Evolutionary conservation across 331 rosid genomes (phyloP).

Genomic region (Malus hybrid): DNA sequence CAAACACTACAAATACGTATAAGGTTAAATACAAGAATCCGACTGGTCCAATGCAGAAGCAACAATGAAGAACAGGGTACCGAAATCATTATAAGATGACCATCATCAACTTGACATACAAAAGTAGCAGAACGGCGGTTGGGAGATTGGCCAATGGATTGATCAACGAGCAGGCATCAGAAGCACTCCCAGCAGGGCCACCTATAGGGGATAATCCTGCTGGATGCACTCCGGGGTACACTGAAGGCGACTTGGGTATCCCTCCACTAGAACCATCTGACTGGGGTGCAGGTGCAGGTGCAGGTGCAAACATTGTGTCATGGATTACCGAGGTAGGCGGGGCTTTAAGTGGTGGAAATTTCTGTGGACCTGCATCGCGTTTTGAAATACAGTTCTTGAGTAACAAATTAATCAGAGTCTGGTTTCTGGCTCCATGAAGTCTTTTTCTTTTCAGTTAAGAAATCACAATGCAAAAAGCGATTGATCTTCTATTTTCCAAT

Average conservation of each 20-base stretch:
- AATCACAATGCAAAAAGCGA: not conserved
- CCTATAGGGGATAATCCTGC: conserved; percentile 64
- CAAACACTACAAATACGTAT: conserved; percentile 22
- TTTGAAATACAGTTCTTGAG: not conserved
- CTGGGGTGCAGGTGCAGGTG: conserved; percentile 51
- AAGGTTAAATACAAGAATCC: conserved; percentile 16
- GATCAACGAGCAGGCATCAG: conserved; percentile 56
- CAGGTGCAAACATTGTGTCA: conserved; percentile 52
- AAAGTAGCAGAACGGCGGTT: conserved; percentile 27
- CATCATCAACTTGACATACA: conserved; percentile 33
- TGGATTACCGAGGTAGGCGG: conserved; percentile 61
- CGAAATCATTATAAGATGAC: conserved; percentile 35
- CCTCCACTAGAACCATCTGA: conserved; percentile 40
- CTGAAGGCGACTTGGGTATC: conserved; percentile 32
- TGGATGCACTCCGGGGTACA: conserved; percentile 49
- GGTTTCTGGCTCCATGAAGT: not conserved
- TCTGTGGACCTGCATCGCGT: conserved; percentile 52
- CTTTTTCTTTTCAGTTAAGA: not conserved
- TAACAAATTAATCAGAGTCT: not conserved
- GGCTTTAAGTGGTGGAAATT: conserved; percentile 68
- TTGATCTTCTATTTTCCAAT: not conserved
- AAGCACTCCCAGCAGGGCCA: conserved; percentile 58
- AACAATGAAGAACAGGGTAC: conserved; percentile 18
- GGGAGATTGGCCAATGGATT: conserved; percentile 39
- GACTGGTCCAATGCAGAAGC: not conserved